These are phyloP conservation scores for Calonectria leucothoes DNA, from an alignment of 2,329 filamentous ascomycete genomes.

Conservation along the genomic window DNA sequence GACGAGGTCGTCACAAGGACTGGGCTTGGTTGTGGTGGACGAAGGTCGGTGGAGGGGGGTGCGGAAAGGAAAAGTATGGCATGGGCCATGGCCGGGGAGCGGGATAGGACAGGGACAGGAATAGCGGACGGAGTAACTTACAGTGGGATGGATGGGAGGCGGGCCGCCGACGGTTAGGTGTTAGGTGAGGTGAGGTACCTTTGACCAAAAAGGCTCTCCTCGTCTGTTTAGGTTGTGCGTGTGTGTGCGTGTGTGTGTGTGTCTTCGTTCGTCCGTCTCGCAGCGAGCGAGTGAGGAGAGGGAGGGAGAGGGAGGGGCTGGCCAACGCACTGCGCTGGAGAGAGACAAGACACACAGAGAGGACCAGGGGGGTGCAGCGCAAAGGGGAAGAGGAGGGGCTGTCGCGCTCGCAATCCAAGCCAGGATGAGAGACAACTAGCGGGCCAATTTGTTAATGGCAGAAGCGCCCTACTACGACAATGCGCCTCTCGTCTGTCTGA, in stretches of 20 bases:
- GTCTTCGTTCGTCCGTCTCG: neutral
- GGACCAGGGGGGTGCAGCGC: slow-evolving; percentile 10
- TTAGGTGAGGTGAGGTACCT: neutral
- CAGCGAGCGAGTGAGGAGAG: slow-evolving; percentile 14
- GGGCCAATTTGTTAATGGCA: neutral
- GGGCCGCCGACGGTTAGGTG: slow-evolving; percentile 15
- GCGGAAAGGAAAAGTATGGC: slow-evolving; percentile 26
- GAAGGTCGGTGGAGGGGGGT: slow-evolving; percentile 30
- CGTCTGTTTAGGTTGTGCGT: slow-evolving; percentile 2
- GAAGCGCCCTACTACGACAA: slow-evolving; percentile 3
- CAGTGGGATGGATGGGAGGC: slow-evolving; percentile 17
- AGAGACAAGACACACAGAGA: slow-evolving; percentile 11
- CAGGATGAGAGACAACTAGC: neutral
- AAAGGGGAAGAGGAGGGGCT: slow-evolving; percentile 14
- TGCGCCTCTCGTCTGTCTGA: slow-evolving; percentile 7
- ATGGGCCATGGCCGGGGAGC: slow-evolving; percentile 22
- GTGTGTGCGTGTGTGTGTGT: neutral
- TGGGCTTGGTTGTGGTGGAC: slow-evolving; percentile 29
- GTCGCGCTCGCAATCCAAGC: slow-evolving; percentile 14
- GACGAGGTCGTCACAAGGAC: slow-evolving; percentile 41
- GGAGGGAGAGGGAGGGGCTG: slow-evolving; percentile 13
- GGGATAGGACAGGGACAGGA: slow-evolving; percentile 17
- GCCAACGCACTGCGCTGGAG: slow-evolving; percentile 19
- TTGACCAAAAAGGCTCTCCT: neutral
- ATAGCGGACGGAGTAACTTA: slow-evolving; percentile 15